phyloP scores from a whole-genome alignment of 2,329 filamentous ascomycete species.

The Fusarium marasasianum region DNA sequence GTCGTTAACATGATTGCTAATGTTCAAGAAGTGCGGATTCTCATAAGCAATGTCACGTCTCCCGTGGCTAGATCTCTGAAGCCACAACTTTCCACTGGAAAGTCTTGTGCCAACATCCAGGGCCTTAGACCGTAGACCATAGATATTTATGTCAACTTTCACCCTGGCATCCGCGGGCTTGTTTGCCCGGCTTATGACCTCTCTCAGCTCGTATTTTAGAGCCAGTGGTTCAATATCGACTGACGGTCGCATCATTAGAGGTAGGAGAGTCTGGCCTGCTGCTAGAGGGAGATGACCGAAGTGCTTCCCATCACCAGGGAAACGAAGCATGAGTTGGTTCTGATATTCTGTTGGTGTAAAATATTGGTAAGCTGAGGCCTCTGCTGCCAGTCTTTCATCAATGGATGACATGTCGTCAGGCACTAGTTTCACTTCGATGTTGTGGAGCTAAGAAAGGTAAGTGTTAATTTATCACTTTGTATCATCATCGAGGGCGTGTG shows the following conservation, averaged over 20 bases:
- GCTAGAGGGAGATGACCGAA: neutral
- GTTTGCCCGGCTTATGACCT: neutral
- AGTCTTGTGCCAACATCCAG: neutral
- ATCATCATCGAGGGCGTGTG: no score
- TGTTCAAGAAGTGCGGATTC: conserved; percentile 1
- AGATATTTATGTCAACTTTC: conserved; percentile 3
- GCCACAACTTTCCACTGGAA: neutral
- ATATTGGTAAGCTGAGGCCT: neutral
- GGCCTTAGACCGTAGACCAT: neutral
- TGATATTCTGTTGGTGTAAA: neutral
- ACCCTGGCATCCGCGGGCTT: neutral
- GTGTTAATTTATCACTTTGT: neutral
- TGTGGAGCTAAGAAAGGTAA: neutral
- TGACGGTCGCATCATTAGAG: neutral
- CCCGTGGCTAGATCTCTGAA: neutral
- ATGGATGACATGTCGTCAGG: neutral
- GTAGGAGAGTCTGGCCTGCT: neutral
- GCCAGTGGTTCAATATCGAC: neutral
- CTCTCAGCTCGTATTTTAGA: neutral
- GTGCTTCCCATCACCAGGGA: neutral
- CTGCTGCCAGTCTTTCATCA: neutral
- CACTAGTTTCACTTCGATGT: conserved; percentile 8
- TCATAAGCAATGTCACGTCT: neutral
- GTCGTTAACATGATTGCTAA: neutral
- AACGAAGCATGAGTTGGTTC: conserved; percentile 3